Evolutionary conservation across 1,284 basidiomycete genomes (phyloP).

Genomic region (Vanrija pseudolonga): DNA sequence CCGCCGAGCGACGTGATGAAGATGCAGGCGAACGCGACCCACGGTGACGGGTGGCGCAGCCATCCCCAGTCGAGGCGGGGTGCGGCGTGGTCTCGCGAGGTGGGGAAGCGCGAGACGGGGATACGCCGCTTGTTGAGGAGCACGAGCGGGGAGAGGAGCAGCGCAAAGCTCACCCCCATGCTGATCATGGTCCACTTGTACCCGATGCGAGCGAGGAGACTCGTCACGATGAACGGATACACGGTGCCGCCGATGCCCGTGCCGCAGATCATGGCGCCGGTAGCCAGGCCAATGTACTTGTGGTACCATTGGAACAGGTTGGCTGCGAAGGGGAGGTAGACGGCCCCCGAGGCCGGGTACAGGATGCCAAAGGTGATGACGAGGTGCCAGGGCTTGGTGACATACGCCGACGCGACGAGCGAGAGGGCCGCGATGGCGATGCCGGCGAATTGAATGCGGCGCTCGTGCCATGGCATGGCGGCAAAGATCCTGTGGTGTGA

Average conservation of each 20-base stretch:
- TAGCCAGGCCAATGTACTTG: slow-evolving; percentile 24
- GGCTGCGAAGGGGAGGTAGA: slow-evolving; percentile 42
- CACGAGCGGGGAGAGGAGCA: slow-evolving; percentile 28
- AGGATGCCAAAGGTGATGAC: slow-evolving; percentile 40
- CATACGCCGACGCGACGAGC: slow-evolving; percentile 8
- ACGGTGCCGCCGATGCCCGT: slow-evolving; percentile 41
- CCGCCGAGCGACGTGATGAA: slow-evolving; percentile 39
- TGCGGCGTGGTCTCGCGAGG: slow-evolving; percentile 1
- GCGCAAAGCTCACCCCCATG: slow-evolving; percentile 32
- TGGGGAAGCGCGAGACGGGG: slow-evolving; percentile 14
- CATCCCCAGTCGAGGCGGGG: slow-evolving; percentile 24
- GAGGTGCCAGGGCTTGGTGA: slow-evolving; percentile 43
- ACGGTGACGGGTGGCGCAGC: slow-evolving; percentile 23
- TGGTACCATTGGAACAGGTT: slow-evolving; percentile 47
- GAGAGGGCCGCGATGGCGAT: slow-evolving; percentile 5
- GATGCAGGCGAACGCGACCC: slow-evolving; percentile 32
- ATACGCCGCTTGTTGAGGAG: slow-evolving; percentile 40
- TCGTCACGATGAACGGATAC: slow-evolving; percentile 41
- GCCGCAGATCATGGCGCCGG: slow-evolving; percentile 31
- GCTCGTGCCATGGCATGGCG: slow-evolving; percentile 14
- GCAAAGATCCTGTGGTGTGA: slow-evolving; percentile 5
- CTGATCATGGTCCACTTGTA: slow-evolving; percentile 44
- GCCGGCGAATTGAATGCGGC: slow-evolving; percentile 10
- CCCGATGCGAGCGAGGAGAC: slow-evolving; percentile 36
- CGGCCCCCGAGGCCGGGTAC: slow-evolving; percentile 38